Evolutionary conservation across 1,139 yeast species (phyloP).

Genomic region (Scheffersomyces parashehatae): DNA sequence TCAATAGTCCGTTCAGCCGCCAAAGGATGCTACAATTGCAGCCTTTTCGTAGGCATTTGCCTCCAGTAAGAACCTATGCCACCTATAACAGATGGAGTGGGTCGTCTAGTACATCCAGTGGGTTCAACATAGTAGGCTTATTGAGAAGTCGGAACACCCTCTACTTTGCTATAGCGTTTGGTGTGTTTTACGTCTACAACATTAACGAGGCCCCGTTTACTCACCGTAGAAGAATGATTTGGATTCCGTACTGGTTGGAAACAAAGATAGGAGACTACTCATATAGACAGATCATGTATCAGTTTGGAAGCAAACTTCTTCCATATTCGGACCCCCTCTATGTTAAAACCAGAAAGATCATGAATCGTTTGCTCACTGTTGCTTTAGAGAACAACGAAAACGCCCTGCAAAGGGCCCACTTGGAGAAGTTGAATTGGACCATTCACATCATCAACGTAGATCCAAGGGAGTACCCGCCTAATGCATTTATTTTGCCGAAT

Average conservation of each 20-base stretch:
- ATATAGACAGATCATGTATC: constrained; percentile 58
- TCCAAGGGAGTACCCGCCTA: constrained; percentile 67
- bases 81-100: constrained; percentile 12
- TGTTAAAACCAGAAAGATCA: constrained; percentile 55
- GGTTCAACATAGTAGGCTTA: constrained; percentile 2
- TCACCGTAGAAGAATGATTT: constrained; percentile 68
- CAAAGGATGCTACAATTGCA: no score
- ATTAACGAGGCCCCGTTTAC: constrained; percentile 84
- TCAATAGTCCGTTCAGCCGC: no score
- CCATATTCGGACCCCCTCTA: constrained; percentile 59
- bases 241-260: constrained; percentile 73
- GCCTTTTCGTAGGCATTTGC: background rate
- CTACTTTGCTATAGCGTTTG: constrained; percentile 11
- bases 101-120: background rate
- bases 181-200: constrained; percentile 59
- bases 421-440: constrained; percentile 63
- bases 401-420: constrained; percentile 33
- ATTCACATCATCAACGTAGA: constrained; percentile 75
- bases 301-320: constrained; percentile 47
- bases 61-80: constrained; percentile 6
- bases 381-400: constrained; percentile 41
- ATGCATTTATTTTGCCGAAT: constrained; percentile 94
- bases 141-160: constrained; percentile 11
- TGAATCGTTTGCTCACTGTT: constrained; percentile 63
- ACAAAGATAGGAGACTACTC: constrained; percentile 64